Evolutionary conservation across 73 alveolate species (phyloP).

Genomic region (Tetrahymena elliotti): DNA sequence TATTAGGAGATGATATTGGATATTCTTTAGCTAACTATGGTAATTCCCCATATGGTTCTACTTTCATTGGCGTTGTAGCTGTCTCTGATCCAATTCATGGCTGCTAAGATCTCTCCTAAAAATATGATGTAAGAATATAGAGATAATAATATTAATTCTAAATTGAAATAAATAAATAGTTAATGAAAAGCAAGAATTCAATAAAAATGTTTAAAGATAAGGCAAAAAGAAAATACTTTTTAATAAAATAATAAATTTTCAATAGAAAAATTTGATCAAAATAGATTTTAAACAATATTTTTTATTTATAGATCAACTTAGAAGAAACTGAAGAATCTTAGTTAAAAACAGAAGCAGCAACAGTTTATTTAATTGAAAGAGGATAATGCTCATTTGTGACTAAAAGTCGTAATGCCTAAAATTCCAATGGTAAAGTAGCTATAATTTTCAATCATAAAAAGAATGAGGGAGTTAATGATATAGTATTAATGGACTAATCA

Average conservation of each 20-base stretch:
- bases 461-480: not conserved
- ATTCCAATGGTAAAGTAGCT: not conserved
- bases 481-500: not conserved
- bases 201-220: too few species aligned
- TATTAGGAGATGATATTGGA: not conserved
- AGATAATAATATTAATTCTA: too few species aligned
- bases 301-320: not conserved
- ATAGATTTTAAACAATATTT: too few species aligned
- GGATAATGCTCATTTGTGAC: not conserved
- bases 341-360: not conserved
- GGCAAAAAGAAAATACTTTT: too few species aligned
- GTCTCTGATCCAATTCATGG: not conserved
- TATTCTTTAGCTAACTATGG: not conserved
- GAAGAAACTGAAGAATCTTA: not conserved
- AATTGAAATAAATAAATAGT: not conserved
- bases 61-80: not conserved
- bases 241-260: too few species aligned
- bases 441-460: not conserved
- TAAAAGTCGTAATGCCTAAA: not conserved
- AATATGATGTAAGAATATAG: not conserved
- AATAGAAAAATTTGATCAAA: too few species aligned
- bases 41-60: not conserved
- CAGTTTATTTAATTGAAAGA: not conserved
- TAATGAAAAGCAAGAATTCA: not conserved
- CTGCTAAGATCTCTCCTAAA: not conserved